A percentile compares a stretch with the other conserved stretches of the same genome.
Conservation (phyloP, 2,329 filamentous ascomycete species). For the Simplicillium aogashimaense region DNA sequence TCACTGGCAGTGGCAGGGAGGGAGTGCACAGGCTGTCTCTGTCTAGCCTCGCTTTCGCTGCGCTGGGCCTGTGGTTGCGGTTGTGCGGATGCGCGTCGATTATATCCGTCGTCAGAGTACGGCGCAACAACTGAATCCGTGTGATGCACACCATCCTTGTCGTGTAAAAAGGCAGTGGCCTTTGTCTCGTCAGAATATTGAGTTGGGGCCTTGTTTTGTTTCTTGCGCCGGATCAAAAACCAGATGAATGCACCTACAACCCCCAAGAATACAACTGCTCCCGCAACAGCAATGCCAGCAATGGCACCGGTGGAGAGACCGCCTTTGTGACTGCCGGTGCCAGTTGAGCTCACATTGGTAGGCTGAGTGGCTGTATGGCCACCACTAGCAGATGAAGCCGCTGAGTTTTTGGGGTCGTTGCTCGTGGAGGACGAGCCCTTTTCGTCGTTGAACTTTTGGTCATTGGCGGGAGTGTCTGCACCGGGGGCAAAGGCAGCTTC, state of each 20-base stretch:
- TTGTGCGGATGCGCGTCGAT: slow-evolving; percentile 8
- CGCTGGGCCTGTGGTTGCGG: slow-evolving; percentile 4
- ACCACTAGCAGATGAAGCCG: slow-evolving; percentile 2
- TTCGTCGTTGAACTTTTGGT: neutral
- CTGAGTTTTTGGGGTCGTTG: slow-evolving; percentile 1
- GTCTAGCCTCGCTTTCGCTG: neutral
- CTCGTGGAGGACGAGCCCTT: neutral
- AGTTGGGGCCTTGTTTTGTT: slow-evolving; percentile 14
- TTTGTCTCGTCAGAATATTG: slow-evolving; percentile 14
- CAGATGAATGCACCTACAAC: slow-evolving; percentile 28
- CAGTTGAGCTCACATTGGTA: neutral
- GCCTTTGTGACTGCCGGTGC: slow-evolving; percentile 8
- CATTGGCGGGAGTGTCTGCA: neutral
- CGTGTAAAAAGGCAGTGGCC: slow-evolving; percentile 28
- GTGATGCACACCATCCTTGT: slow-evolving; percentile 32
- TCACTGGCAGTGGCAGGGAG: neutral
- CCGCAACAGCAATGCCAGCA: slow-evolving; percentile 36
- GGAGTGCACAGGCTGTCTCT: neutral
- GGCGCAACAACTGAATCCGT: slow-evolving; percentile 31
- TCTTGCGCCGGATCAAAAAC: slow-evolving; percentile 32
- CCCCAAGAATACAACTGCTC: slow-evolving; percentile 24
- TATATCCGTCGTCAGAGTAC: slow-evolving; percentile 30
- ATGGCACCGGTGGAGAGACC: slow-evolving; percentile 31
- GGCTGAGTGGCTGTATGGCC: neutral
- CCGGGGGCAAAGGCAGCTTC: neutral